A percentile compares a stretch with the other conserved stretches of the same genome.
Conservation (phyloP, 352 stramenopile species). For the Thraustochytrium striatum region DNA sequence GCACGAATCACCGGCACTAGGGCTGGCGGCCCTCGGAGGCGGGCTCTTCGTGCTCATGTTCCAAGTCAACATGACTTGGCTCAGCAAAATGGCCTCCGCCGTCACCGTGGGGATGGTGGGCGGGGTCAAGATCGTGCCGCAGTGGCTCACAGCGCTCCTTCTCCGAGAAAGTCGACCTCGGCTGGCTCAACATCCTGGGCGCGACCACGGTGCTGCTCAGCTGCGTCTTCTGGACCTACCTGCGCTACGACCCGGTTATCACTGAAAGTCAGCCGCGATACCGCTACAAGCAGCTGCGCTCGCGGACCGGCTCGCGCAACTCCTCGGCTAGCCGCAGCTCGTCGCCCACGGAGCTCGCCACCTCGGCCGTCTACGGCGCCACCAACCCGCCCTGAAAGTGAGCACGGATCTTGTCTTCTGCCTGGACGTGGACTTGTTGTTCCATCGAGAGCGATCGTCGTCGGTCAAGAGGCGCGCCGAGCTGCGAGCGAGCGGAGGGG, state of each 20-base stretch:
- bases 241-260: slow-evolving; percentile 27
- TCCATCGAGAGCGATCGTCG: no score
- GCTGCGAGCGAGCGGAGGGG: neutral
- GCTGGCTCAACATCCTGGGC: neutral
- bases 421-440: no score
- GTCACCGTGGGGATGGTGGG: slow-evolving; percentile 46
- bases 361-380: no score
- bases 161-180: slow-evolving; percentile 2
- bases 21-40: slow-evolving; percentile 5
- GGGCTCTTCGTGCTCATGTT: slow-evolving; percentile 29
- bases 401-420: no score
- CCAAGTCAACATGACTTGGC: slow-evolving; percentile 50
- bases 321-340: no score
- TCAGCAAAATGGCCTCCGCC: slow-evolving; percentile 34
- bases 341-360: no score
- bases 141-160: slow-evolving; percentile 38
- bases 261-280: slow-evolving; percentile 4
- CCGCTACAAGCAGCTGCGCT: slow-evolving; percentile 6
- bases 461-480: no score
- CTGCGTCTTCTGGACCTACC: slow-evolving; percentile 35
- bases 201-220: neutral
- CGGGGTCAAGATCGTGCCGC: slow-evolving; percentile 49
- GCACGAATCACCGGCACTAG: neutral
- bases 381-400: no score
- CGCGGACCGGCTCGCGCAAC: no score